Conservation (phyloP, 495 filamentous ascomycete species). For the Aspergillus asperescens region DNA sequence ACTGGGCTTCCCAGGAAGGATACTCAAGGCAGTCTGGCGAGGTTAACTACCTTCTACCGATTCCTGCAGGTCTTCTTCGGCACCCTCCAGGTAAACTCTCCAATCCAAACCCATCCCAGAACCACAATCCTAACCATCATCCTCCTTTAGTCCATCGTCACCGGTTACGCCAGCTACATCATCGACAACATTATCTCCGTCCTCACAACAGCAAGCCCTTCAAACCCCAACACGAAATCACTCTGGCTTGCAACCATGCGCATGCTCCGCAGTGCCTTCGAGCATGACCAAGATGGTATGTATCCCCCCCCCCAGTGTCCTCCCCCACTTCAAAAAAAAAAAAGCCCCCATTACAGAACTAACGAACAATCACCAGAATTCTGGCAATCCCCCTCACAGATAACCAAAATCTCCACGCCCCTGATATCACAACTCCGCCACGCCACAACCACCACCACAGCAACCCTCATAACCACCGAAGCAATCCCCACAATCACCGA, state of each 20-base stretch:
- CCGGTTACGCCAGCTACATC: slow-evolving; percentile 81
- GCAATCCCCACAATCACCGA: slow-evolving; percentile 61
- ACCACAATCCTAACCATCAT: slow-evolving; percentile 11
- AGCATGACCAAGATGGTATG: slow-evolving; percentile 69
- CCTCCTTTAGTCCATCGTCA: slow-evolving; percentile 77
- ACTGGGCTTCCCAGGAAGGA: slow-evolving; percentile 56
- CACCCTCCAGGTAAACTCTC: slow-evolving; percentile 60
- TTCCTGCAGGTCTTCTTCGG: slow-evolving; percentile 76
- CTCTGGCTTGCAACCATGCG: slow-evolving; percentile 60
- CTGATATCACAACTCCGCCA: slow-evolving; percentile 64
- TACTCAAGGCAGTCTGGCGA: slow-evolving; percentile 43
- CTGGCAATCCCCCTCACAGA: slow-evolving; percentile 91
- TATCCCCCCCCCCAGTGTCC: neutral
- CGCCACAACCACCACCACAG: slow-evolving; percentile 38
- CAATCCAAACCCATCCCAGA: neutral
- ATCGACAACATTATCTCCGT: slow-evolving; percentile 64
- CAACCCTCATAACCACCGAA: slow-evolving; percentile 40
- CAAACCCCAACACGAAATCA: slow-evolving; percentile 47
- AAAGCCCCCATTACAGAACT: neutral
- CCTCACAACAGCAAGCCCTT: slow-evolving; percentile 47
- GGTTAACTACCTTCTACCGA: slow-evolving; percentile 67
- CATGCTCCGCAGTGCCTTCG: slow-evolving; percentile 67
- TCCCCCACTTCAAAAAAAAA: neutral
- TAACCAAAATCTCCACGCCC: slow-evolving; percentile 60
- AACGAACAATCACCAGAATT: slow-evolving; percentile 44